These are phyloP conservation scores for Agastache rugosa DNA, from an alignment of 257 asterid genomes.

Conservation along the genomic window DNA sequence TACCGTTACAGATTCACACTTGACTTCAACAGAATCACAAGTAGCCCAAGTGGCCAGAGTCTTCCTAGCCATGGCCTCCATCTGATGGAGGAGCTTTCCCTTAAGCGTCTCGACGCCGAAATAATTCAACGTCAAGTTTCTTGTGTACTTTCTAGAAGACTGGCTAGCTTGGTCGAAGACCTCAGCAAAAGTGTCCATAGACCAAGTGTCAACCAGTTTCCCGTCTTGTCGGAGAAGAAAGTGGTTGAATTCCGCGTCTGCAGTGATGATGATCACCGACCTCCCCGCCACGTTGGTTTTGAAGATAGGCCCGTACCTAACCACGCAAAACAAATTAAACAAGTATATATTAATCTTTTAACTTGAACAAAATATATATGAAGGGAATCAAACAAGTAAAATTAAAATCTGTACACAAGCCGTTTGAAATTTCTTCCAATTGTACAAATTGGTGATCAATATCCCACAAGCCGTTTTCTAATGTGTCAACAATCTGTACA, in stretches of 20 bases:
- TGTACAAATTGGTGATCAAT: too few relatives aligned
- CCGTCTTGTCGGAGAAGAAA: conserved; percentile 82
- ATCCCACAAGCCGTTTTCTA: too few relatives aligned
- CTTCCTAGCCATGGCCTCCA: conserved; percentile 52
- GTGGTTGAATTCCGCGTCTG: conserved; percentile 74
- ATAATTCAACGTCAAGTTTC: conserved; percentile 63
- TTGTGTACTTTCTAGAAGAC: conserved; percentile 65
- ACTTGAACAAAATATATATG: too few relatives aligned
- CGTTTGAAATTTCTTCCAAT: too few relatives aligned
- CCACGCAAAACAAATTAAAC: background rate
- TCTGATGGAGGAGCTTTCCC: conserved; percentile 61
- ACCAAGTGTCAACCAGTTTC: conserved; percentile 77
- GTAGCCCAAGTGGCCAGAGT: conserved; percentile 63
- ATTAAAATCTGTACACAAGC: too few relatives aligned
- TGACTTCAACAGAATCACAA: conserved; percentile 64
- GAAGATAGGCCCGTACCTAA: conserved; percentile 71
- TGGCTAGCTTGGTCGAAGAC: conserved; percentile 74
- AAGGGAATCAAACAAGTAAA: too few relatives aligned
- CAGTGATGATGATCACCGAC: conserved; percentile 67
- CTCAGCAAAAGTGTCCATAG: conserved; percentile 78
- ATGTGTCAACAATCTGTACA: too few relatives aligned
- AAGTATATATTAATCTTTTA: background rate
- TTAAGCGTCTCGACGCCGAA: conserved; percentile 70
- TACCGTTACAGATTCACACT: conserved; percentile 68
- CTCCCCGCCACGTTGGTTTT: conserved; percentile 74